Evolutionary conservation across 1,284 basidiomycete genomes (phyloP).

Genomic region (Rhizopogon hawkerae): DNA sequence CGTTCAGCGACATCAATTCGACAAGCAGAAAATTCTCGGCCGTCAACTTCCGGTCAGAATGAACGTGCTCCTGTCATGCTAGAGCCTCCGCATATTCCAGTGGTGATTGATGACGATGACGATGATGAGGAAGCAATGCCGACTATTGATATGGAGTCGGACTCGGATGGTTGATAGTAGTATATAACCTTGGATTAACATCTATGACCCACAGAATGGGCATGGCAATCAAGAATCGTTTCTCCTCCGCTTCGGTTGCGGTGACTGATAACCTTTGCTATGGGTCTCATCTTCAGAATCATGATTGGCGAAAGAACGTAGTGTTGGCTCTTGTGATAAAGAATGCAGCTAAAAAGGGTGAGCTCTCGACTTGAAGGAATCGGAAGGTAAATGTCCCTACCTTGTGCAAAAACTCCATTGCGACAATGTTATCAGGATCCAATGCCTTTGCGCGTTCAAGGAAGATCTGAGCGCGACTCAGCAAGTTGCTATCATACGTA

Average conservation of each 20-base stretch:
- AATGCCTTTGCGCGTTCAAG: slow-evolving; percentile 53
- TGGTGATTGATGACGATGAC: slow-evolving; percentile 30
- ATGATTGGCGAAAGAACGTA: slow-evolving; percentile 40
- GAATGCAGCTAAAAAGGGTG: slow-evolving; percentile 37
- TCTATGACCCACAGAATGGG: neutral
- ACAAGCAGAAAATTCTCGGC: too few species aligned
- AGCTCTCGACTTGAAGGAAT: slow-evolving; percentile 1
- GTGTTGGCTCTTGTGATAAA: slow-evolving; percentile 45
- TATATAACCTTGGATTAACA: neutral
- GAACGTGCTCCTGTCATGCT: slow-evolving; percentile 5
- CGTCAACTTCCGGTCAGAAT: neutral
- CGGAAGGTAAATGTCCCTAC: slow-evolving; percentile 18
- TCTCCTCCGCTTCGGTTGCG: neutral
- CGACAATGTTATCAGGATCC: slow-evolving; percentile 51
- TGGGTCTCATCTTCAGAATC: slow-evolving; percentile 4
- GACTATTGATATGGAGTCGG: slow-evolving; percentile 42
- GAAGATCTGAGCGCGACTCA: slow-evolving; percentile 55
- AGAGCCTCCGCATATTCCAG: slow-evolving; percentile 3
- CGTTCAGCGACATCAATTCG: neutral
- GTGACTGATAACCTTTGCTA: neutral
- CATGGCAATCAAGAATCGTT: neutral
- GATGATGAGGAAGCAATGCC: slow-evolving; percentile 52
- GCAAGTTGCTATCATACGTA: slow-evolving; percentile 20
- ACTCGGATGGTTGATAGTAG: slow-evolving; percentile 30
- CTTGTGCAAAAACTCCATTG: slow-evolving; percentile 44